Conservation (phyloP, 208 protist species). For the Herpetomonas muscarum region DNA sequence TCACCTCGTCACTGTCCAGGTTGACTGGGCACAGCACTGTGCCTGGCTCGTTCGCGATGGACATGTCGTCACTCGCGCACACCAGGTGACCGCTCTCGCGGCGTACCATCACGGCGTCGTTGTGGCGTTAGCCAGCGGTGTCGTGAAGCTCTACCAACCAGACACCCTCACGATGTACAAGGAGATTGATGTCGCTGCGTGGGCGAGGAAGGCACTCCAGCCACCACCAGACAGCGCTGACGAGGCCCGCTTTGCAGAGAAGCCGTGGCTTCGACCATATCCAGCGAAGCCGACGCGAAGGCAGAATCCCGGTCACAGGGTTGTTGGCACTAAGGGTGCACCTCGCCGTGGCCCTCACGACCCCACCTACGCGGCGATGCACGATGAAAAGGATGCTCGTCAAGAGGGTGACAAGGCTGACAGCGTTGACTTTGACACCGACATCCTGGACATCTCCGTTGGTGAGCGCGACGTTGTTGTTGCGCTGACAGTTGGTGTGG, state of each 20-base stretch:
- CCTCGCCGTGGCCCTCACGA: background rate
- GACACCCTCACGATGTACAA: constrained; percentile 32
- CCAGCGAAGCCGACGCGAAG: too few species aligned
- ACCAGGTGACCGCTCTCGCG: constrained; percentile 29
- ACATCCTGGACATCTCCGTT: constrained; percentile 3
- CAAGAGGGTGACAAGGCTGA: background rate
- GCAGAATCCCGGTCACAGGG: too few species aligned
- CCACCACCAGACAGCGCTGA: background rate
- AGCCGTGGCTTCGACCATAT: constrained; percentile 17
- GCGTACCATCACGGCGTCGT: constrained; percentile 33
- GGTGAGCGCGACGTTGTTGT: constrained; percentile 1
- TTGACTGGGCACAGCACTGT: constrained; percentile 12
- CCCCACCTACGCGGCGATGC: background rate
- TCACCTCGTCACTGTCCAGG: constrained; percentile 34
- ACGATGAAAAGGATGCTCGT: background rate
- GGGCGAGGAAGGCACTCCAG: background rate
- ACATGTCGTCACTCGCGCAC: constrained; percentile 36
- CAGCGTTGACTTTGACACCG: background rate
- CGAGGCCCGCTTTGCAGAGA: constrained; percentile 19
- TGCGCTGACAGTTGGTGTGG: background rate
- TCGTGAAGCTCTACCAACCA: constrained; percentile 52
- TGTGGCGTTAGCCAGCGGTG: constrained; percentile 54
- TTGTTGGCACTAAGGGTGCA: too few species aligned
- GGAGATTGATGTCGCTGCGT: constrained; percentile 5
- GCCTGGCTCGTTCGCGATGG: constrained; percentile 50